These are phyloP conservation scores for Oemleria cerasiformis DNA, from an alignment of 306 rosid species.

Conservation along the genomic window DNA sequence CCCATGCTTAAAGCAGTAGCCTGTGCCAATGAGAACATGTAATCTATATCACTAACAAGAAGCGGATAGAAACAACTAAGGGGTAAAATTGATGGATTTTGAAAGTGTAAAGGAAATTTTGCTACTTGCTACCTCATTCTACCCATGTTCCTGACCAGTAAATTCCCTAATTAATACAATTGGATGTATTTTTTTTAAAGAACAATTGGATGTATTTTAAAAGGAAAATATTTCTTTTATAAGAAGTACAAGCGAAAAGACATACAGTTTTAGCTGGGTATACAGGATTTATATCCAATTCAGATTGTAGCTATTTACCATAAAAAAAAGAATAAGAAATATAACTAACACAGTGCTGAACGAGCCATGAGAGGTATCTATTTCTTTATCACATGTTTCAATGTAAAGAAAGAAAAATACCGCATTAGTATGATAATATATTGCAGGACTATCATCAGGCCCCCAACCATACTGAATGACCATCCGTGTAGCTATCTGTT, in stretches of 20 bases:
- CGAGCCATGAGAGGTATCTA: background rate
- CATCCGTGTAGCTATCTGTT: conserved; percentile 95
- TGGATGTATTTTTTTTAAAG: too few species aligned
- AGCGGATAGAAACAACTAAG: background rate
- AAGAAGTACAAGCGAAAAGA: background rate
- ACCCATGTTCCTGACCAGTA: background rate
- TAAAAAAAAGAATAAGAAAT: background rate
- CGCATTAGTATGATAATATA: conserved; percentile 74
- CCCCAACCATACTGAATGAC: conserved; percentile 99
- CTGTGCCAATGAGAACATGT: conserved; percentile 39
- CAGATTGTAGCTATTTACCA: background rate
- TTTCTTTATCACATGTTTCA: conserved; percentile 19
- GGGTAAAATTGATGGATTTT: background rate
- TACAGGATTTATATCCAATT: background rate
- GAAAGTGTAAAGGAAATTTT: background rate
- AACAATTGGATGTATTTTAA: background rate
- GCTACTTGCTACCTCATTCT: background rate
- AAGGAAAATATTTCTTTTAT: background rate
- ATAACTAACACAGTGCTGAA: background rate
- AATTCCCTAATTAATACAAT: background rate
- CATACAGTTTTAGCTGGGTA: background rate
- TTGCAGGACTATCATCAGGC: conserved; percentile 96
- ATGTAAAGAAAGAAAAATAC: conserved; percentile 49
- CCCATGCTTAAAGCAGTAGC: conserved; percentile 88
- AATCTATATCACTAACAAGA: background rate